Conservation (phyloP, 2,329 filamentous ascomycete genomes). For the Exophiala alcalophila region DNA sequence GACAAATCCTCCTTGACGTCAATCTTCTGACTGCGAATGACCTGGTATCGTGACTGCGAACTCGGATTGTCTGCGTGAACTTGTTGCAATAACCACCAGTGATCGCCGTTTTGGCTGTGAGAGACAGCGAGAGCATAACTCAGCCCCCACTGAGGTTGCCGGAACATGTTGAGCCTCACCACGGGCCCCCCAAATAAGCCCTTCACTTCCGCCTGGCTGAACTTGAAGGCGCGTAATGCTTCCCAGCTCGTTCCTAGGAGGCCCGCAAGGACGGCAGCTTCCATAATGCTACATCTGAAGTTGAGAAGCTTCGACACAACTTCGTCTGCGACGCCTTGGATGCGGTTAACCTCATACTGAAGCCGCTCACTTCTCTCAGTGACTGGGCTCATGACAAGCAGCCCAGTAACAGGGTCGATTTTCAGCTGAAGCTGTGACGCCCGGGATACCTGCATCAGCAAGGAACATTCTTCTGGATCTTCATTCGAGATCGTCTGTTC, state of each 20-base stretch:
- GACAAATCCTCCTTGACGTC: conserved; percentile 21
- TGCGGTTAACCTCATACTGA: conserved; percentile 64
- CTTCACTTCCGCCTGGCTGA: conserved; percentile 47
- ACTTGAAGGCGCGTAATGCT: conserved; percentile 41
- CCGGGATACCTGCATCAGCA: conserved; percentile 69
- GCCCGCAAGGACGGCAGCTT: conserved; percentile 16
- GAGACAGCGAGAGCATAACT: conserved; percentile 71
- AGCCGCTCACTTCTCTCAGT: conserved; percentile 55
- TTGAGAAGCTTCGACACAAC: conserved; percentile 33
- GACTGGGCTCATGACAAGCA: conserved; percentile 66
- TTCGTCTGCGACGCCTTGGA: conserved; percentile 43
- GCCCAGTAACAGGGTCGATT: conserved; percentile 76
- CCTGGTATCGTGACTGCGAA: conserved; percentile 13
- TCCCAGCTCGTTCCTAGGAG: conserved; percentile 35
- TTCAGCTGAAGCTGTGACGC: conserved; percentile 59
- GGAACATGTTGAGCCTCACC: conserved; percentile 66
- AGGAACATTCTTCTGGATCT: conserved; percentile 64
- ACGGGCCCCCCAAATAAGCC: conserved; percentile 62
- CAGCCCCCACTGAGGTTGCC: conserved; percentile 66
- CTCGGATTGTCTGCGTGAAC: background rate
- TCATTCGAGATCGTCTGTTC: conserved; percentile 56
- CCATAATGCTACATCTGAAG: conserved; percentile 31
- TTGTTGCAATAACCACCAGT: conserved; percentile 67
- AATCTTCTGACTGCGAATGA: conserved; percentile 20
- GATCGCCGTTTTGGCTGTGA: conserved; percentile 68